phyloP scores from a whole-genome alignment of 2,329 filamentous ascomycete species.

The Sporothrix sp. region DNA sequence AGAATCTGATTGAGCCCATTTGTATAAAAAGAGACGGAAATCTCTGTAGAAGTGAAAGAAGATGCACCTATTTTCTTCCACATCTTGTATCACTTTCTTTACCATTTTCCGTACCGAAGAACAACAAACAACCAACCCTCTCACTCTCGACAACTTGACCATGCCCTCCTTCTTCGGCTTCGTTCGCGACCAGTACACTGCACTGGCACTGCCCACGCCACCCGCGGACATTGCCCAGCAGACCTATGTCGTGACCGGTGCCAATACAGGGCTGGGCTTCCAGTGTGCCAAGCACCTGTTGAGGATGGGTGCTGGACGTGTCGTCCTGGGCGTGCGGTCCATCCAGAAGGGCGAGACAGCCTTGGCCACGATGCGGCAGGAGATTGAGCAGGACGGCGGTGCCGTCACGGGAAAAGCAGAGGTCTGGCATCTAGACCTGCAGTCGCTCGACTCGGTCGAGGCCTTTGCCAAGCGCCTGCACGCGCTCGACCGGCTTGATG shows the following conservation, averaged over 20 bases:
- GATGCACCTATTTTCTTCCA: not conserved
- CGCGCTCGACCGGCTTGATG: conserved; percentile 27
- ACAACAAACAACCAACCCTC: not conserved
- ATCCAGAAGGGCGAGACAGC: conserved; percentile 27
- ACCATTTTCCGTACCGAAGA: not conserved
- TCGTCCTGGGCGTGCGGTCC: conserved; percentile 27
- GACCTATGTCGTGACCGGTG: conserved; percentile 27
- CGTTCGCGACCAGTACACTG: conserved; percentile 2
- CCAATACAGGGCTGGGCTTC: conserved; percentile 27
- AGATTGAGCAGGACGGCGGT: not conserved
- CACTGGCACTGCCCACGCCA: not conserved
- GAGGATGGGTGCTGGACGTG: conserved; percentile 22
- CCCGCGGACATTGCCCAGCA: conserved; percentile 9
- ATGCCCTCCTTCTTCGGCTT: not conserved
- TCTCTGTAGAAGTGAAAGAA: not conserved
- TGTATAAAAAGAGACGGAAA: conserved; percentile 1
- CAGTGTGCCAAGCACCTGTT: conserved; percentile 27
- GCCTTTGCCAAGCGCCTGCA: conserved; percentile 5
- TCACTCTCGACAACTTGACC: not conserved
- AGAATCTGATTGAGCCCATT: not conserved
- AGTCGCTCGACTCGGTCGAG: conserved; percentile 7
- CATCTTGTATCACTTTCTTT: not conserved
- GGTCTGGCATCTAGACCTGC: conserved; percentile 14
- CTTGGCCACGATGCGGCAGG: conserved; percentile 24
- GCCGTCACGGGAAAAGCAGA: too few relatives aligned